These are phyloP conservation scores for Diutina mesorugosa DNA, from an alignment of 1,139 yeast genomes.

Conservation along the genomic window DNA sequence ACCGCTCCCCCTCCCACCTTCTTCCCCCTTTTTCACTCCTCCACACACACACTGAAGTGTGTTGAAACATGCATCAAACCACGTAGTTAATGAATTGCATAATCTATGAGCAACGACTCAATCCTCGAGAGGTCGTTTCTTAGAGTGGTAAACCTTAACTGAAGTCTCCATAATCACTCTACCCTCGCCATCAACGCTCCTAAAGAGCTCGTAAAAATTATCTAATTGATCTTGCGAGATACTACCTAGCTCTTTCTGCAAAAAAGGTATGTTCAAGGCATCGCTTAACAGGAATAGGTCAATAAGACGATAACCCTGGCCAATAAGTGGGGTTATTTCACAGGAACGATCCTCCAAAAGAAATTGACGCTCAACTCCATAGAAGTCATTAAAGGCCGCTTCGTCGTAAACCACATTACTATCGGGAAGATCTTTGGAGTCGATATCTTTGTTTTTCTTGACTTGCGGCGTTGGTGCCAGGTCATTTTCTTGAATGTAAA, in stretches of 20 bases:
- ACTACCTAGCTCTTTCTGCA: neutral
- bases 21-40: neutral
- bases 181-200: neutral
- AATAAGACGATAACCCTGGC: neutral
- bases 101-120: neutral
- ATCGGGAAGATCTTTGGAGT: slow-evolving; percentile 49
- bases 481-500: slow-evolving; percentile 75
- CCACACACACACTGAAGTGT: neutral
- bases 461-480: slow-evolving; percentile 73
- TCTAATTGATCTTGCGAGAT: neutral
- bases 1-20: too few species aligned
- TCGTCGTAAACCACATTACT: slow-evolving; percentile 6
- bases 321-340: neutral
- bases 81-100: neutral
- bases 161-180: neutral
- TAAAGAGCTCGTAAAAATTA: neutral
- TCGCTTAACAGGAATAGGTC: neutral
- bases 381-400: neutral
- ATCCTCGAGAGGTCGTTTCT: neutral
- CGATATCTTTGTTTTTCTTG: slow-evolving; percentile 66
- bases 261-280: neutral
- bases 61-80: neutral
- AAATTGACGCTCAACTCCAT: neutral
- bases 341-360: neutral
- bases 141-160: neutral